A percentile compares a stretch with the other conserved stretches of the same genome.
Evolutionary conservation across 345 rosid genomes (phyloP).

Genomic region (Rhodamnia rubescens): DNA sequence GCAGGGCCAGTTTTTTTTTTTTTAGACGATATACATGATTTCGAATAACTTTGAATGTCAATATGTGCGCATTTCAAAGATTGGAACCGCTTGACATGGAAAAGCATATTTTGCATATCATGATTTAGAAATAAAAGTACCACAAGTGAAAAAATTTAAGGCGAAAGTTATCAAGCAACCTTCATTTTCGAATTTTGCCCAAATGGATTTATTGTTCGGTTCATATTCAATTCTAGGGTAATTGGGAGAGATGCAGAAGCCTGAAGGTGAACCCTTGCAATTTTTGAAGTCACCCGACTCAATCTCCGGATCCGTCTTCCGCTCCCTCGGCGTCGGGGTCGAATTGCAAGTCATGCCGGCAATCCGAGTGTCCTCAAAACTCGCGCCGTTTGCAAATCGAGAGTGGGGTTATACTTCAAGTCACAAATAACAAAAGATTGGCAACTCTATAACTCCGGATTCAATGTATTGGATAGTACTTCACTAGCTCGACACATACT

Average conservation of each 20-base stretch:
- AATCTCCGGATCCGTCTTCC: too few relatives aligned
- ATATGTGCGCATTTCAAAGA: background rate
- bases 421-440: background rate
- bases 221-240: too few relatives aligned
- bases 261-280: background rate
- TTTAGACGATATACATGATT: background rate
- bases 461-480: background rate
- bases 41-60: background rate
- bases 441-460: background rate
- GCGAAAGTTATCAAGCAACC: background rate
- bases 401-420: too few relatives aligned
- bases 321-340: background rate
- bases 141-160: background rate
- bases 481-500: accelerated
- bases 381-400: background rate
- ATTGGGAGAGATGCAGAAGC: background rate
- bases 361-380: accelerated
- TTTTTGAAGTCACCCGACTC: background rate
- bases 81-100: background rate
- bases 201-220: too few relatives aligned
- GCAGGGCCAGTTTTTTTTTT: background rate
- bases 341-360: accelerated
- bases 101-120: background rate
- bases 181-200: too few relatives aligned
- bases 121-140: background rate